These are phyloP conservation scores for Ophiostoma triangulosporum DNA, from an alignment of 2,329 filamentous ascomycete species.

Conservation along the genomic window DNA sequence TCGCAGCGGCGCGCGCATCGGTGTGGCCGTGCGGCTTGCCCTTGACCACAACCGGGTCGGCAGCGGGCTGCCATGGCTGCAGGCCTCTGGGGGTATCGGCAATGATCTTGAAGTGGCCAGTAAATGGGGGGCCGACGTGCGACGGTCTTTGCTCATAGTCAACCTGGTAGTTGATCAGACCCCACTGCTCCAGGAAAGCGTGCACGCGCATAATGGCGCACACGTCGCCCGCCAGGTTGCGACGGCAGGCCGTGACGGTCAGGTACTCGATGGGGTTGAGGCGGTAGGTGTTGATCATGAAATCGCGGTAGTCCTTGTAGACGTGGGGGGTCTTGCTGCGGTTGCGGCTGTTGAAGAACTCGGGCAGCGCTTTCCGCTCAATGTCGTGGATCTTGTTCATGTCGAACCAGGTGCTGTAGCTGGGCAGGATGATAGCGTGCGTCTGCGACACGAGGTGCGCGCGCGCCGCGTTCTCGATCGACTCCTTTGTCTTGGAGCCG, in stretches of 20 bases:
- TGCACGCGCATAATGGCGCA: conserved; percentile 99
- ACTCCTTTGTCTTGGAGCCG: conserved; percentile 59
- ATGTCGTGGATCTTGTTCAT: conserved; percentile 87
- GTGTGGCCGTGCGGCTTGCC: conserved; percentile 52
- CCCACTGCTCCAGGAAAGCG: conserved; percentile 96
- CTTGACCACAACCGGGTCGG: conserved; percentile 53
- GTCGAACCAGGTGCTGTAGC: conserved; percentile 98
- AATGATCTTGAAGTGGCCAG: conserved; percentile 90
- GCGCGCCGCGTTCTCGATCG: conserved; percentile 72
- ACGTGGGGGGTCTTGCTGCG: conserved; percentile 94
- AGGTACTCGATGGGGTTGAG: conserved; percentile 92
- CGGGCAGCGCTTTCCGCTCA: conserved; percentile 86
- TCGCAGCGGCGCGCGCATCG: conserved; percentile 56
- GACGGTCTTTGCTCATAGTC: conserved; percentile 91
- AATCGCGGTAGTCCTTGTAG: conserved; percentile 98
- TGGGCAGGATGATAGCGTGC: conserved; percentile 89
- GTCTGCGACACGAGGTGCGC: conserved; percentile 88
- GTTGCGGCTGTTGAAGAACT: conserved; percentile 98
- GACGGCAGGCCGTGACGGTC: conserved; percentile 87
- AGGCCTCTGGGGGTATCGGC: conserved; percentile 91
- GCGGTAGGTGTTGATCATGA: conserved; percentile 99
- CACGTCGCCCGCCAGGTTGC: conserved; percentile 92
- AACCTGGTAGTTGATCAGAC: conserved; percentile 97
- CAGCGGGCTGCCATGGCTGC: conserved; percentile 86
- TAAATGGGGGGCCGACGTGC: conserved; percentile 91